A percentile compares a stretch with the other conserved stretches of the same genome.
phyloP scores from a whole-genome alignment of 495 filamentous ascomycete species.

The Tirmania nivea region DNA sequence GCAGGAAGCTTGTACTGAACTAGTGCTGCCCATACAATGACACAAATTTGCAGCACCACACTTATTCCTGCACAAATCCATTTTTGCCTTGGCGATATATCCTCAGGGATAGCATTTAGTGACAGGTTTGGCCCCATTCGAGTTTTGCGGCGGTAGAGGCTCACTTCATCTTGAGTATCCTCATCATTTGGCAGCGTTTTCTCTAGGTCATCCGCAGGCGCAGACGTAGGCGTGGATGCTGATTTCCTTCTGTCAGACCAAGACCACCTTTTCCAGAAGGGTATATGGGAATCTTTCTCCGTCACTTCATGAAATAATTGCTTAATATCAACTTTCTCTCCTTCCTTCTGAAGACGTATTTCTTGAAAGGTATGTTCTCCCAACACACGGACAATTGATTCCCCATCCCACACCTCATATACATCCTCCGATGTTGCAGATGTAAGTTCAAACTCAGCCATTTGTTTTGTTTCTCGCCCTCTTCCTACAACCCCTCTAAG shows the following conservation, averaged over 20 bases:
- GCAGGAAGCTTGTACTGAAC: conserved; percentile 4
- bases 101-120: conserved; percentile 6
- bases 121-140: conserved; percentile 14
- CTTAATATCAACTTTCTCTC: background rate
- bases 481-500: conserved; percentile 31
- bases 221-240: no score
- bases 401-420: conserved; percentile 15
- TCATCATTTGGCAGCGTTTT: background rate
- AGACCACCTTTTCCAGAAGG: background rate
- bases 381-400: conserved; percentile 9
- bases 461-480: conserved; percentile 18
- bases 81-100: conserved; percentile 4
- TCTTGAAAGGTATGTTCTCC: conserved; percentile 2
- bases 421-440: conserved; percentile 18
- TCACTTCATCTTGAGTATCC: background rate
- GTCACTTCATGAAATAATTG: background rate
- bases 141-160: background rate
- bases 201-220: background rate
- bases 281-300: background rate
- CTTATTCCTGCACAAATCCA: conserved; percentile 14
- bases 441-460: conserved; percentile 16
- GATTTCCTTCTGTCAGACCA: background rate
- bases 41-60: conserved; percentile 8
- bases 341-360: background rate
- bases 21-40: conserved; percentile 14